Base-by-base conservation (phyloP, 2,329 filamentous ascomycete species). In the Huntiella savannae region DNA sequence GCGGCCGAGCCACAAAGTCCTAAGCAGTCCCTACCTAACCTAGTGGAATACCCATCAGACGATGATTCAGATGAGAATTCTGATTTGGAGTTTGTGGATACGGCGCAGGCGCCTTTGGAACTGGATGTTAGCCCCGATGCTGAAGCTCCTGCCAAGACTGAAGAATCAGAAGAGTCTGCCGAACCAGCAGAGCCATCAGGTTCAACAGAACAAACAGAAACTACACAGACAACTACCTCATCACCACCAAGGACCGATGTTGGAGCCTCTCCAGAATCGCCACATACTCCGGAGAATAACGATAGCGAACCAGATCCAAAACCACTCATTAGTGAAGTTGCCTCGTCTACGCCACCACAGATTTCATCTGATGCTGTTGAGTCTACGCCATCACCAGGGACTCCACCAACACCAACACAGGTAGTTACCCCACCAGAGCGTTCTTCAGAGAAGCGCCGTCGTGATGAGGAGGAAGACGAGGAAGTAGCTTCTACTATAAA, bases 21-120 rank as follows among this genome's bases (percentile, higher is more conserved):
- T 73, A 75, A 15, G 68, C 77, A 1, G 61, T 72, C 6, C 62
- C 72, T 43, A 85, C 80, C 56, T 28, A 82, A 82, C 1, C 65
- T 96, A 16, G 91, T 98, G 33, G 84, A 94, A 59, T 98, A 98
- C 58, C 76, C 79, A 0, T 92, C 92, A 34, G 87, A 95, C 54
- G 88, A 95, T 49, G 84, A 91, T n/a, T 75, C 55, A 5, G 64
- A 65, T 6, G 63, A 65, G 34, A 58, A 57, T 10, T 77, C 80
- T 60, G 77, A 79, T 55, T 64, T 72, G 38, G 69, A 78, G 50
- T 52, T 63, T 53, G 50, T 41, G 32, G 38, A 45, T 13, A 37
- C 50, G 5, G 32, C 58, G 5, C 54, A 54, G 5, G 55, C 40
- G 16, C 12, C 19, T 16, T 33, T 43, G 12, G 45, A 42, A 8